Evolutionary conservation across 2,329 filamentous ascomycete genomes (phyloP).

Genomic region (Balansia obtecta): DNA sequence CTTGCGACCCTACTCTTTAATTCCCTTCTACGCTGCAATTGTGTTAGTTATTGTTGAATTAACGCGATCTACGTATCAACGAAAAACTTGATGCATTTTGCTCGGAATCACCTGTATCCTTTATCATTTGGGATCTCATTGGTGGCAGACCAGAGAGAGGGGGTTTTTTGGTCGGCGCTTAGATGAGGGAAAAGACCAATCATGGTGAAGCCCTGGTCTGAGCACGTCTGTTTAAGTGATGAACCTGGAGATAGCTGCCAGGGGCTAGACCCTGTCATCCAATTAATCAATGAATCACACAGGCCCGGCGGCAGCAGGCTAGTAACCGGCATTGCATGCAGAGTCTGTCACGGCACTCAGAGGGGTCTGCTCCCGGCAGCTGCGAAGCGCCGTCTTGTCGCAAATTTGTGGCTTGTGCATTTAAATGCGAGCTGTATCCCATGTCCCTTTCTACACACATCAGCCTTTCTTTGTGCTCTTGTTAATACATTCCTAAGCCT

Average conservation of each 20-base stretch:
- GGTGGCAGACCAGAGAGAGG: constrained; percentile 13
- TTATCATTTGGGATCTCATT: constrained; percentile 11
- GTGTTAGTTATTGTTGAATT: too few relatives aligned
- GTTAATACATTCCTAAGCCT: background rate
- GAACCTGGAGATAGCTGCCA: background rate
- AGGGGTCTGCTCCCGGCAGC: background rate
- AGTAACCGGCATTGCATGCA: constrained; percentile 2
- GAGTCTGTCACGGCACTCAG: constrained; percentile 1
- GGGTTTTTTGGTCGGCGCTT: constrained; percentile 17
- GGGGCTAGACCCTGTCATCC: background rate
- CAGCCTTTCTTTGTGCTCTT: background rate
- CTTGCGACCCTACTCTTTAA: too few relatives aligned
- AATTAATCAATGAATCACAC: background rate
- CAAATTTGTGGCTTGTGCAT: background rate
- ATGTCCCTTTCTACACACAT: background rate
- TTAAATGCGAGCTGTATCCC: background rate
- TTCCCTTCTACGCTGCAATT: too few relatives aligned
- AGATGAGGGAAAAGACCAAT: constrained; percentile 16
- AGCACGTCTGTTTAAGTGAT: constrained; percentile 3
- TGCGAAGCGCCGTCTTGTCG: background rate
- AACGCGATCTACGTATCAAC: too few relatives aligned
- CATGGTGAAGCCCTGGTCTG: constrained; percentile 7
- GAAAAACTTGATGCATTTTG: too few relatives aligned
- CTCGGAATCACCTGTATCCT: too few relatives aligned
- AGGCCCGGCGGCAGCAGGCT: background rate